Conservation (phyloP, 257 asterid genomes). For the Fraxinus anomala region DNA sequence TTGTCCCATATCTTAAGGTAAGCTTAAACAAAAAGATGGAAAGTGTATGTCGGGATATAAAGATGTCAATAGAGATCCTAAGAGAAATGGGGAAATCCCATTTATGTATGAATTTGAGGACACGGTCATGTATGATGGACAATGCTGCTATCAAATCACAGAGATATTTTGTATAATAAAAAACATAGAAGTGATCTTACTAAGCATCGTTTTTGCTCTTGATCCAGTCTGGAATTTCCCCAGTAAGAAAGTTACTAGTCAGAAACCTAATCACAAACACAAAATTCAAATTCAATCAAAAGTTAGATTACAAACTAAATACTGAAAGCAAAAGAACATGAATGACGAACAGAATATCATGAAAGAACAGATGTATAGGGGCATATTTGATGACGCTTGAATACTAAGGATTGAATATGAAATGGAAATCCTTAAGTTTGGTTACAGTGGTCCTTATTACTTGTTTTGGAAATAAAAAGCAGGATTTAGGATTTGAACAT, state of each 20-base stretch:
- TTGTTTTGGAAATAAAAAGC: no score
- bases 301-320: not conserved
- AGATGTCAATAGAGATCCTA: not conserved
- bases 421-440: no score
- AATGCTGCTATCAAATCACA: not conserved
- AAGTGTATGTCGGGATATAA: no score
- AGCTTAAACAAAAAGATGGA: no score
- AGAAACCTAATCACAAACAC: slow-evolving; percentile 38
- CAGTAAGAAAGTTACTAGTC: slow-evolving; percentile 52
- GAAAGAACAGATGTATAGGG: not conserved
- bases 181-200: slow-evolving; percentile 33
- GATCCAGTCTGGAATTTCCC: slow-evolving; percentile 49
- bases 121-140: not conserved
- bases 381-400: not conserved
- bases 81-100: no score
- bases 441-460: no score
- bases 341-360: not conserved
- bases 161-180: not conserved
- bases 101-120: no score
- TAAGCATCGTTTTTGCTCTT: slow-evolving; percentile 13
- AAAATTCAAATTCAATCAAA: not conserved
- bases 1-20: no score
- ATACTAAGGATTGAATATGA: no score
- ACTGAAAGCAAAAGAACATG: not conserved
- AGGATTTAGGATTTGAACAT: no score